Percentiles rank a stretch among this genome's conserved stretches.
Conservation (phyloP, 306 rosid genomes). For the Casuarina cunninghamiana region DNA sequence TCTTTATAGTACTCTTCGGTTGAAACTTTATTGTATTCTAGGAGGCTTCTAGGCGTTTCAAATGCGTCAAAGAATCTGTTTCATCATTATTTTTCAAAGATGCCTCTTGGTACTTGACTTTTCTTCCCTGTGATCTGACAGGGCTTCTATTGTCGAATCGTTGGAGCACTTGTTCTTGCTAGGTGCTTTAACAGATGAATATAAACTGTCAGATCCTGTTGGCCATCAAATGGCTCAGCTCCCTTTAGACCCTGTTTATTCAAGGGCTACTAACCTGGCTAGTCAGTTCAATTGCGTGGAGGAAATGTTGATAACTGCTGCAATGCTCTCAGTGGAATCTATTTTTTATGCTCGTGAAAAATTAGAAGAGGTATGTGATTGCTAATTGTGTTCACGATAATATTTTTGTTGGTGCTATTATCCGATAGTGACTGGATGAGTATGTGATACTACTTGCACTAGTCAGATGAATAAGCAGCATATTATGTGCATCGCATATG, state of each 20-base stretch:
- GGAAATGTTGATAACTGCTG: slow-evolving; percentile 86
- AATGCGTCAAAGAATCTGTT: not conserved
- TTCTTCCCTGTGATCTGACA: slow-evolving; percentile 39
- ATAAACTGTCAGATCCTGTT: slow-evolving; percentile 78
- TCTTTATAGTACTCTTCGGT: not conserved
- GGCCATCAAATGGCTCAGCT: slow-evolving; percentile 86
- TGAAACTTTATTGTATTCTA: not conserved
- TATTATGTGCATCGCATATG: too few species aligned
- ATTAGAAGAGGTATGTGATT: slow-evolving; percentile 61
- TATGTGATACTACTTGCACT: not conserved
- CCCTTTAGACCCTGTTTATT: slow-evolving; percentile 81
- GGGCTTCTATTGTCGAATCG: slow-evolving; percentile 80
- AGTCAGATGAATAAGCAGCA: not conserved
- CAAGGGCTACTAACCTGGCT: slow-evolving; percentile 81
- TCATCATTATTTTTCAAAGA: not conserved
- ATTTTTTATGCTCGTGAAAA: slow-evolving; percentile 75
- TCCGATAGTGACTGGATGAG: not conserved
- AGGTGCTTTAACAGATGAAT: slow-evolving; percentile 80
- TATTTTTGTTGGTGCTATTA: not conserved
- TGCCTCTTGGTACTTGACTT: slow-evolving; percentile 5
- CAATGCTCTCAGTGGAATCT: slow-evolving; percentile 91
- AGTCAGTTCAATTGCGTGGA: slow-evolving; percentile 84
- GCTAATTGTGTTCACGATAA: not conserved
- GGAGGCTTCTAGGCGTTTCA: not conserved
- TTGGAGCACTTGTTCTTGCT: slow-evolving; percentile 83